Evolutionary conservation across 2,329 filamentous ascomycete genomes (phyloP).

Genomic region (Zymoseptoria brevis): DNA sequence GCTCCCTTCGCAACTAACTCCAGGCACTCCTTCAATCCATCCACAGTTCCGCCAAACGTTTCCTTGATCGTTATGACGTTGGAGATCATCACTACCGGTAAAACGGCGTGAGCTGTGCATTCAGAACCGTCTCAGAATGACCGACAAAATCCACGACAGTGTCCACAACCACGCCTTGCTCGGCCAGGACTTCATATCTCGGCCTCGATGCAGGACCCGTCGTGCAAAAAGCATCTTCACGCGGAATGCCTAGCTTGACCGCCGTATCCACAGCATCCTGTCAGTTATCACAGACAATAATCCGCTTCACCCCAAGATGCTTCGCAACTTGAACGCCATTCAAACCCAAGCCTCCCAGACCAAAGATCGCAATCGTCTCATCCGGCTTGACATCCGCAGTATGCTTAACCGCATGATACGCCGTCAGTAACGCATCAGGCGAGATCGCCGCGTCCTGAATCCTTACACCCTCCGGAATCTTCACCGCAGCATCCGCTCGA

Average conservation of each 20-base stretch:
- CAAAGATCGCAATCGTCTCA: slow-evolving; percentile 35
- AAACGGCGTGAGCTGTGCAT: slow-evolving; percentile 16
- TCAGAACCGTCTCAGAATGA: slow-evolving; percentile 14
- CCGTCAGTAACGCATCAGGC: slow-evolving; percentile 36
- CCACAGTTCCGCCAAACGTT: slow-evolving; percentile 37
- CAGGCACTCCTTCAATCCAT: slow-evolving; percentile 33
- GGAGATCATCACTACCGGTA: slow-evolving; percentile 9
- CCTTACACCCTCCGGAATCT: slow-evolving; percentile 12
- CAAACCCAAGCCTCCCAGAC: slow-evolving; percentile 36
- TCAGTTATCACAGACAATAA: slow-evolving; percentile 30
- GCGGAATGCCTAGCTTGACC: slow-evolving; percentile 25
- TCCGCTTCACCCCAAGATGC: slow-evolving; percentile 41
- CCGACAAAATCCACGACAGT: slow-evolving; percentile 21
- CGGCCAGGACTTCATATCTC: slow-evolving; percentile 11
- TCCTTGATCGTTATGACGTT: slow-evolving; percentile 17
- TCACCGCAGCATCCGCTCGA: slow-evolving; percentile 22
- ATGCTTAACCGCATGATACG: slow-evolving; percentile 36
- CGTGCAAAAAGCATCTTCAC: slow-evolving; percentile 22
- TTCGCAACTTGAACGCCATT: slow-evolving; percentile 39
- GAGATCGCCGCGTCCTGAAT: slow-evolving; percentile 31
- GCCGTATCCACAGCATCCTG: slow-evolving; percentile 29
- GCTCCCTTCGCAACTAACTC: slow-evolving; percentile 30
- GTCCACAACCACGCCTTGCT: slow-evolving; percentile 15
- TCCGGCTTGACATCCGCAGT: slow-evolving; percentile 30
- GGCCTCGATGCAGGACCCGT: background rate